Conservation (phyloP, 73 alveolate genomes). For the Effrenium voratum region DNA sequence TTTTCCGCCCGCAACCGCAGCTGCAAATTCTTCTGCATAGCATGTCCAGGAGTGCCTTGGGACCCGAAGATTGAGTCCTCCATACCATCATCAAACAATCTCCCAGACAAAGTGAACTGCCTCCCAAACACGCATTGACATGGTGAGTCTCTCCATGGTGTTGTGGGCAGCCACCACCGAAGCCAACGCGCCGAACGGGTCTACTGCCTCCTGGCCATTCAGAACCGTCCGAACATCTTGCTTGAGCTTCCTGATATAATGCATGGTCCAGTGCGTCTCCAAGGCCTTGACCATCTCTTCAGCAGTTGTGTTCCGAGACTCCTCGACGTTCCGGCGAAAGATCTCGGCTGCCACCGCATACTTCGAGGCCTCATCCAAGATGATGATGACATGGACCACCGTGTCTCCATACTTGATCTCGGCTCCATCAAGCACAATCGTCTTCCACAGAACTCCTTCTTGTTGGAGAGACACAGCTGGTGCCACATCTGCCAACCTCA, state of each 20-base stretch:
- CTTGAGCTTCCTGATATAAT: too few relatives aligned
- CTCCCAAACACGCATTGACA: not conserved
- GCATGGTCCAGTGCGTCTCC: not conserved
- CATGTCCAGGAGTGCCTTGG: not conserved
- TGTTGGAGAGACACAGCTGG: not conserved
- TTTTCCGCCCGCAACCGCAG: not conserved
- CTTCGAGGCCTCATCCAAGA: constrained; percentile 61
- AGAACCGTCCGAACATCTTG: too few relatives aligned
- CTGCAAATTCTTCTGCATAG: not conserved
- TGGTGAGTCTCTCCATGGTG: not conserved
- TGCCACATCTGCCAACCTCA: not conserved
- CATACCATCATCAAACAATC: not conserved
- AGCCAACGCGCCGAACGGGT: not conserved
- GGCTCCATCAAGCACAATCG: not conserved
- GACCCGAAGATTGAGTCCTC: not conserved
- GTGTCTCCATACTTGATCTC: not conserved
- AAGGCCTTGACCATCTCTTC: not conserved
- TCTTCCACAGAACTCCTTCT: not conserved
- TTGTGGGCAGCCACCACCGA: not conserved
- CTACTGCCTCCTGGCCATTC: too few relatives aligned
- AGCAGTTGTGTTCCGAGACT: not conserved
- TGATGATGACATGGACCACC: constrained; percentile 22
- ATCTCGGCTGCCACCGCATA: not conserved
- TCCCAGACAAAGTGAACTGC: not conserved
- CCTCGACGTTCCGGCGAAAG: not conserved